Evolutionary conservation across 257 asterid genomes (phyloP), one percentile per base, ranked within the genome.

Genomic region (Gentiana straminea): DNA sequence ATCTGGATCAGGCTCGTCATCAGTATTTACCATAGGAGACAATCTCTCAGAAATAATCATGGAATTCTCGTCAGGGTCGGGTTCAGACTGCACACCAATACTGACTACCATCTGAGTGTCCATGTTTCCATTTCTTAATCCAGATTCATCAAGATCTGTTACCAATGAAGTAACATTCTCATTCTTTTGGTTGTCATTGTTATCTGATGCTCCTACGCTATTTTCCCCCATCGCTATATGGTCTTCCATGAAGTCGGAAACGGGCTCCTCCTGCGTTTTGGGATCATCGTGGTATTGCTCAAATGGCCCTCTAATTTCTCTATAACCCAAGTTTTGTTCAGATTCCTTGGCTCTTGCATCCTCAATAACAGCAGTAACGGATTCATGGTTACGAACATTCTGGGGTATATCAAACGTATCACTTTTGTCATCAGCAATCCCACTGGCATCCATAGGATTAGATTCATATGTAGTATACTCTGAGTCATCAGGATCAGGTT

Each of bases 1-100:
- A 67, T 84, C 79, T 52, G 79, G 75, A 68, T 74, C 79, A 46
- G 90, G 86, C 54, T 69, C 81, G 43, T 84, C 84, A 57, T 74
- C 77, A 35, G 49, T 54, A 49, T 53, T 50, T 62, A 58, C 74
- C 51, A 13, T 61, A 54, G 48, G 57, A 33, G 66, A 55, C 47
- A 46, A 33, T 52, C 51, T 58, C 56, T 67, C 63, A 6, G 48
- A 15, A 13, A 41, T 46, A 7, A 50, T 60, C 60, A 38, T 39
- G 13, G 43, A 38, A 56, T 24, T 56, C 13, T 62, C 76, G 60
- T 68, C 63, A 58, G 64, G 72, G 59, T 71, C 75, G 46, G 59
- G 63, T 68, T 68, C 77, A 35, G 56, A 39, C 66, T 63, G 72
- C 66, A 60, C 53, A 41, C 54, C 62, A 49, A 59, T 71, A n/a